Evolutionary conservation across 352 stramenopile genomes (phyloP).

Genomic region (Phytophthora ohioensis): DNA sequence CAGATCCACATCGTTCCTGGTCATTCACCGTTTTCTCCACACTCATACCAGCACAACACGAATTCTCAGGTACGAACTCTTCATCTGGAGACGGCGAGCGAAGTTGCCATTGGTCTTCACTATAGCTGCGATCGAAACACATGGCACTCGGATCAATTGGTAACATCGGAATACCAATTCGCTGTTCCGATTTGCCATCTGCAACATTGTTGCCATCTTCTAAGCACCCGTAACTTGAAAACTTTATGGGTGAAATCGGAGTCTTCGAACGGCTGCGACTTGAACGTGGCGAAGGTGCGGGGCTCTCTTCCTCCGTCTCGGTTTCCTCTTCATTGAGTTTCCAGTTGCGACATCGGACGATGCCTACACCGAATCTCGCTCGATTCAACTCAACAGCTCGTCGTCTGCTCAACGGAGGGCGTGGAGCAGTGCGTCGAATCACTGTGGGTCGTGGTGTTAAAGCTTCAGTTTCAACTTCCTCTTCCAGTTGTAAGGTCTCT

Average conservation of each 20-base stretch:
- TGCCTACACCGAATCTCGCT: conserved; percentile 31
- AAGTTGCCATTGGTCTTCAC: conserved; percentile 33
- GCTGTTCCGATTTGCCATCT: conserved; percentile 19
- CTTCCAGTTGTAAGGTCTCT: conserved; percentile 14
- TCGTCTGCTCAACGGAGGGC: conserved; percentile 30
- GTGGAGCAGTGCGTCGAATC: conserved; percentile 2
- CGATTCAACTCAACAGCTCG: conserved; percentile 12
- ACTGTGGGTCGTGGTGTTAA: conserved; percentile 18
- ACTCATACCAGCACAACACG: conserved; percentile 10
- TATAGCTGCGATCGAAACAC: conserved; percentile 26
- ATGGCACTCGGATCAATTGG: conserved; percentile 31
- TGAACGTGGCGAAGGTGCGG: conserved; percentile 7
- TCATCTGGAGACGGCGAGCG: conserved; percentile 28
- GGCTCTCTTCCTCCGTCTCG: conserved; percentile 35
- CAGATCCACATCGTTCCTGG: conserved; percentile 2
- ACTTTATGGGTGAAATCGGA: background rate
- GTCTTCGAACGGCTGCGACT: background rate
- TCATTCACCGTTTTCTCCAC: background rate
- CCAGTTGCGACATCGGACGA: conserved; percentile 33
- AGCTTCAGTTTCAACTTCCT: conserved; percentile 12
- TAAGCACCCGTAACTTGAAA: conserved; percentile 9
- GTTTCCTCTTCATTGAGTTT: conserved; percentile 31
- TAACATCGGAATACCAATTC: conserved; percentile 10
- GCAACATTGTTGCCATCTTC: background rate
- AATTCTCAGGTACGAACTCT: conserved; percentile 21